These are phyloP conservation scores for Anisodus acutangulus DNA, from an alignment of 257 asterid species.

Conservation along the genomic window DNA sequence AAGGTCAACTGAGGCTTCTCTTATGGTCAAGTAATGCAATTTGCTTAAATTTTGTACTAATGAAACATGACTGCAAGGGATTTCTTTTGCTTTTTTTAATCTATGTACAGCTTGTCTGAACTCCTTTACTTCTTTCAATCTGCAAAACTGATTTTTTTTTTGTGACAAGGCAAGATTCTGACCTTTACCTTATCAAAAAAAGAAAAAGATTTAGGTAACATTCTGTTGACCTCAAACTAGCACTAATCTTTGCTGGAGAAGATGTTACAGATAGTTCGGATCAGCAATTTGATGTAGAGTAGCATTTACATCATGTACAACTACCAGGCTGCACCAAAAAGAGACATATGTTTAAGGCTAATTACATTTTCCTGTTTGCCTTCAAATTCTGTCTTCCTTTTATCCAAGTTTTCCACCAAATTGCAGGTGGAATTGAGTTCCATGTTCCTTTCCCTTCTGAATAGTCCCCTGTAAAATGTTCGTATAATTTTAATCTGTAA, in stretches of 20 bases:
- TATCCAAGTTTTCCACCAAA: background rate
- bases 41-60: background rate
- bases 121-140: background rate
- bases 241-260: background rate
- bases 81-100: background rate
- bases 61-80: background rate
- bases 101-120: background rate
- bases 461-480: background rate
- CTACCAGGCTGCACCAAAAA: background rate
- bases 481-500: background rate
- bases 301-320: slow-evolving; percentile 7
- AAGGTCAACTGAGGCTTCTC: background rate
- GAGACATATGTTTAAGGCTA: slow-evolving; percentile 1
- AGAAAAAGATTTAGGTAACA: background rate
- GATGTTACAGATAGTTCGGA: background rate
- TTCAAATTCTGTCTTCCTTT: background rate
- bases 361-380: background rate
- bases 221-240: slow-evolving; percentile 7
- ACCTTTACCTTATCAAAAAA: background rate
- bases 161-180: background rate
- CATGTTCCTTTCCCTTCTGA: background rate
- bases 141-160: background rate
- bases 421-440: background rate
- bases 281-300: slow-evolving; percentile 3
- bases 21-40: slow-evolving; percentile 3